phyloP scores from a whole-genome alignment of 2,329 filamentous ascomycete genomes.

The Phyllosticta citriasiana region DNA sequence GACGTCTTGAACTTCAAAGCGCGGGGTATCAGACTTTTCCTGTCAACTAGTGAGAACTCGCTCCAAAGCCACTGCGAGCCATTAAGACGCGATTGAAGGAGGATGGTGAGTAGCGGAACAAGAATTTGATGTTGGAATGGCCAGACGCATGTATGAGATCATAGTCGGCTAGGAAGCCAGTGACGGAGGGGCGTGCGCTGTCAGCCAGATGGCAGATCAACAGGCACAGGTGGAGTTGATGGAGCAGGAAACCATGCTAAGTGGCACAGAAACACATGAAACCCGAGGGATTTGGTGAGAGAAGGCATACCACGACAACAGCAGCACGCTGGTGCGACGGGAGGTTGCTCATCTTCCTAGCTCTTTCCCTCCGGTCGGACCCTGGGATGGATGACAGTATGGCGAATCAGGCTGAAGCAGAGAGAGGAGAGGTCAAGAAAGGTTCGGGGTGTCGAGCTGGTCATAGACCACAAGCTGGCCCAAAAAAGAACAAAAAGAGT shows the following conservation, averaged over 20 bases:
- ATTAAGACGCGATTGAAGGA: neutral
- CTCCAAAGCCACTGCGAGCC: neutral
- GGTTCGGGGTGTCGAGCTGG: neutral
- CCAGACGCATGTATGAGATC: neutral
- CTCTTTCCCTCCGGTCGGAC: neutral
- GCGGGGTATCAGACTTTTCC: slow-evolving; percentile 36
- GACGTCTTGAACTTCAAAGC: slow-evolving; percentile 38
- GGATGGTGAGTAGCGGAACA: no score
- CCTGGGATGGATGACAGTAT: no score
- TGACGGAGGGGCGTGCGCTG: neutral
- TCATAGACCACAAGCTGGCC: neutral
- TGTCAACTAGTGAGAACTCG: neutral
- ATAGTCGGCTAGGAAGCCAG: neutral
- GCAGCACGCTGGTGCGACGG: slow-evolving; percentile 4
- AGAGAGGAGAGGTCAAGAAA: neutral
- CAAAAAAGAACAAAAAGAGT: neutral
- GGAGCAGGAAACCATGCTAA: neutral
- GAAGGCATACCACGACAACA: slow-evolving; percentile 4
- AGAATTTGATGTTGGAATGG: neutral
- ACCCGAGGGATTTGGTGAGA: neutral
- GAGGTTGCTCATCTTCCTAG: neutral
- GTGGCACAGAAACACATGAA: neutral
- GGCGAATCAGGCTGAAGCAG: neutral
- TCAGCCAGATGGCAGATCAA: neutral
- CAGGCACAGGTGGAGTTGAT: neutral